phyloP scores from a whole-genome alignment of 306 rosid genomes.

The Senna tora region DNA sequence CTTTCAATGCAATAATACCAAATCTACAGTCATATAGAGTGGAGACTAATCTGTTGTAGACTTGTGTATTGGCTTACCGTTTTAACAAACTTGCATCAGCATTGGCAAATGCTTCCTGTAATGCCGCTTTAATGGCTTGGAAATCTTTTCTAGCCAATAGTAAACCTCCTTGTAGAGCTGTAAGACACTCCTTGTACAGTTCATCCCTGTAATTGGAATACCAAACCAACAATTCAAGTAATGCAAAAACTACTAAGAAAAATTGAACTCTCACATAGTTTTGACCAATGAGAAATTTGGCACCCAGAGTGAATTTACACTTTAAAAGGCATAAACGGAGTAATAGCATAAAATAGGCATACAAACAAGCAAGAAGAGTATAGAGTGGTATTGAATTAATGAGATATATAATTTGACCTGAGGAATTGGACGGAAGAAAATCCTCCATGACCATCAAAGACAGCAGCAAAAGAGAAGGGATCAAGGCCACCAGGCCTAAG shows the following conservation, averaged over 20 bases:
- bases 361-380: slow-evolving; percentile 14
- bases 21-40: slow-evolving; percentile 43
- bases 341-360: slow-evolving; percentile 10
- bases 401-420: slow-evolving; percentile 49
- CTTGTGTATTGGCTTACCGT: slow-evolving; percentile 52
- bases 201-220: slow-evolving; percentile 67
- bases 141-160: slow-evolving; percentile 64
- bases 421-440: slow-evolving; percentile 78
- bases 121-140: slow-evolving; percentile 62
- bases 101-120: slow-evolving; percentile 70
- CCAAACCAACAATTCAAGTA: slow-evolving; percentile 36
- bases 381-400: not conserved
- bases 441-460: slow-evolving; percentile 97
- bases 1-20: slow-evolving; percentile 48
- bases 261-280: too few relatives aligned
- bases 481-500: slow-evolving; percentile 64
- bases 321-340: not conserved
- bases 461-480: slow-evolving; percentile 88
- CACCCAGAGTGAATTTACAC: not conserved
- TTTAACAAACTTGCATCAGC: slow-evolving; percentile 68
- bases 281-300: not conserved
- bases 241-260: not conserved
- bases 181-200: slow-evolving; percentile 84
- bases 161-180: slow-evolving; percentile 77
- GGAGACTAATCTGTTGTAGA: slow-evolving; percentile 6